Evolutionary conservation across 164 flowering plant species (phyloP).

Genomic region (Aristolochia californica): DNA sequence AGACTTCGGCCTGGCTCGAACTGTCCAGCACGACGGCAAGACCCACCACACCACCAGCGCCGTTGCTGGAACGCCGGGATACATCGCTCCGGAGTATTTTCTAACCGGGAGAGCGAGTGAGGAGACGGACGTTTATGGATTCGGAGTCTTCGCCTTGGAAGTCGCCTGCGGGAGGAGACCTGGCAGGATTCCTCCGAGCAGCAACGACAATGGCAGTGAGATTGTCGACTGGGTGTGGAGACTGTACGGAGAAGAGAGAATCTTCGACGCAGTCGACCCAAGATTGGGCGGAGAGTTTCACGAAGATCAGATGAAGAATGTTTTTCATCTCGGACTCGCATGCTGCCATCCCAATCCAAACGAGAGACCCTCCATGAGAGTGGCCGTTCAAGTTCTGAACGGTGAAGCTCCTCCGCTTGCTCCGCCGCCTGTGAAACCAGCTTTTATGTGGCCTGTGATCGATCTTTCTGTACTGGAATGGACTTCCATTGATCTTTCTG

Average conservation of each 20-base stretch:
- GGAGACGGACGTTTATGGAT: slow-evolving; percentile 51
- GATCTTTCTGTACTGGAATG: too few species aligned
- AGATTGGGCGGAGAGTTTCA: slow-evolving; percentile 18
- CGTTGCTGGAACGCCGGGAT: slow-evolving; percentile 34
- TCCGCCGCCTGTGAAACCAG: slow-evolving; percentile 31
- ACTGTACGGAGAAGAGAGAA: slow-evolving; percentile 25
- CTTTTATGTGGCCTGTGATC: slow-evolving; percentile 15
- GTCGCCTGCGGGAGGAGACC: slow-evolving; percentile 62
- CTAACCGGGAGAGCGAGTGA: slow-evolving; percentile 33
- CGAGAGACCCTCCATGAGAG: slow-evolving; percentile 32
- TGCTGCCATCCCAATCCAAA: slow-evolving; percentile 36
- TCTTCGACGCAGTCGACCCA: slow-evolving; percentile 30
- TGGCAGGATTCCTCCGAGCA: slow-evolving; percentile 1
- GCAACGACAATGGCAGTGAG: slow-evolving; percentile 11
- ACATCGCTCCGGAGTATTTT: slow-evolving; percentile 45
- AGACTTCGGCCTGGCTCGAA: slow-evolving; percentile 25
- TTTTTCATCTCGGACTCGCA: slow-evolving; percentile 35
- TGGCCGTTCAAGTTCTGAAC: slow-evolving; percentile 27
- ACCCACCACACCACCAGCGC: slow-evolving; percentile 21
- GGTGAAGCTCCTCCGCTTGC: slow-evolving; percentile 32
- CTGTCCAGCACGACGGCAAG: slow-evolving; percentile 10
- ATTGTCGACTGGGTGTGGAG: slow-evolving; percentile 49
- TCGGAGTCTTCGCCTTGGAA: slow-evolving; percentile 43
- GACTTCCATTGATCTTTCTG: too few species aligned
- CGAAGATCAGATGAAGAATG: slow-evolving; percentile 21